Evolutionary conservation across 1,284 basidiomycete species (phyloP).

Genomic region (Tranzscheliella williamsii): DNA sequence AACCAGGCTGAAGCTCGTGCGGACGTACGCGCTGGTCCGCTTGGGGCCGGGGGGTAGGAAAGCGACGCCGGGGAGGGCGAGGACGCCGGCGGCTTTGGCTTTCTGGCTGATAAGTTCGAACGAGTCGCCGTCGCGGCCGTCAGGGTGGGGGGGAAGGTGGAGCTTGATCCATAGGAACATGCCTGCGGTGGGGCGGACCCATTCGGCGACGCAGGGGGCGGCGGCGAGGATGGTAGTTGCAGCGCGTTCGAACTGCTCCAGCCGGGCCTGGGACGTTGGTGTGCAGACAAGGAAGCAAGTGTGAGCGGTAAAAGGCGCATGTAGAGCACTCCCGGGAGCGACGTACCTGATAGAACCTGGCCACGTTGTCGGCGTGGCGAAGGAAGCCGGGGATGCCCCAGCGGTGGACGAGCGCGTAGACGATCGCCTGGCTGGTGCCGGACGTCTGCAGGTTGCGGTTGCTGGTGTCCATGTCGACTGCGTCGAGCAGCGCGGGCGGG

Average conservation of each 20-base stretch:
- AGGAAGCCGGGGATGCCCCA: slow-evolving; percentile 76
- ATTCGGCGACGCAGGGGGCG: slow-evolving; percentile 61
- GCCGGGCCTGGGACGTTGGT: slow-evolving; percentile 9
- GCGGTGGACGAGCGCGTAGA: slow-evolving; percentile 70
- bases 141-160: slow-evolving; percentile 42
- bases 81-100: slow-evolving; percentile 78
- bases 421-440: slow-evolving; percentile 77
- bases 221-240: slow-evolving; percentile 9
- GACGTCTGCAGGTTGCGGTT: slow-evolving; percentile 75
- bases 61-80: slow-evolving; percentile 78
- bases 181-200: slow-evolving; percentile 82
- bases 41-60: slow-evolving; percentile 34
- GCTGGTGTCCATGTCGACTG: slow-evolving; percentile 73
- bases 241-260: slow-evolving; percentile 20
- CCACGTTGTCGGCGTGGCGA: slow-evolving; percentile 71
- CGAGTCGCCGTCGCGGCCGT: slow-evolving; percentile 68
- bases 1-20: slow-evolving; percentile 53
- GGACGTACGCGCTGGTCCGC: slow-evolving; percentile 43
- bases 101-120: slow-evolving; percentile 74
- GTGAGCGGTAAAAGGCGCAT: too few relatives aligned
- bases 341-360: slow-evolving; percentile 73
- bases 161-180: slow-evolving; percentile 62
- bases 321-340: too few relatives aligned
- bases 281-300: neutral
- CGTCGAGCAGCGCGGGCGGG: slow-evolving; percentile 72